phyloP scores from a whole-genome alignment of 2,329 filamentous ascomycete species.

The Trichoderma lentiforme region DNA sequence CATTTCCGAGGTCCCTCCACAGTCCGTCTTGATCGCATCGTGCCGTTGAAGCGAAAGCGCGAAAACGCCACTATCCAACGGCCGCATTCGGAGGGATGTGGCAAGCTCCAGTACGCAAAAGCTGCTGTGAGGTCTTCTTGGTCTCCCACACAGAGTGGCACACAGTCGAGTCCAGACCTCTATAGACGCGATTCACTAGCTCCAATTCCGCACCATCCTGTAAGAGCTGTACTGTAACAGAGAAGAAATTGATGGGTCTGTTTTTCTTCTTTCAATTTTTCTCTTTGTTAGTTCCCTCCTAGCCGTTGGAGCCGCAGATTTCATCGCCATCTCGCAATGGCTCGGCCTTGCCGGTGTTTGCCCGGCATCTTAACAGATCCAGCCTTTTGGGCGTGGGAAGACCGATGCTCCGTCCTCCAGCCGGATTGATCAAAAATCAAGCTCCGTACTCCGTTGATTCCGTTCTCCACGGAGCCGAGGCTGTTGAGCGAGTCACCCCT shows the following conservation, averaged over 20 bases:
- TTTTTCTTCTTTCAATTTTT: background rate
- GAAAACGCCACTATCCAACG: background rate
- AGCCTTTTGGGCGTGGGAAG: background rate
- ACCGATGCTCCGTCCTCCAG: background rate
- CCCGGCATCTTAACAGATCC: background rate
- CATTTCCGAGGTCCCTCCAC: conserved; percentile 1
- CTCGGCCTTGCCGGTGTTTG: conserved; percentile 4
- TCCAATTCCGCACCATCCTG: background rate
- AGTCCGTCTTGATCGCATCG: background rate
- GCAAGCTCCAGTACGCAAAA: background rate
- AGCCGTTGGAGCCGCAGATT: background rate
- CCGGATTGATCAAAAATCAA: background rate
- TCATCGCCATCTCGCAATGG: background rate
- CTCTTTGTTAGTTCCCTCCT: background rate
- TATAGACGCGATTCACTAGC: background rate
- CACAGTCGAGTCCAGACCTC: background rate
- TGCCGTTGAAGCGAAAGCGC: conserved; percentile 7
- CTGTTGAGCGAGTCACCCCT: background rate
- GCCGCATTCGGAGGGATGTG: conserved; percentile 7
- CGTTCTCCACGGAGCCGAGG: conserved; percentile 6
- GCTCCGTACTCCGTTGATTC: background rate
- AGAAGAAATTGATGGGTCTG: background rate
- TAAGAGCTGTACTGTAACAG: background rate
- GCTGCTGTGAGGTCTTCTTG: background rate
- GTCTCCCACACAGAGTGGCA: background rate